Base-by-base conservation (phyloP, 768 basidiomycete species). In the Trametes punicea region DNA sequence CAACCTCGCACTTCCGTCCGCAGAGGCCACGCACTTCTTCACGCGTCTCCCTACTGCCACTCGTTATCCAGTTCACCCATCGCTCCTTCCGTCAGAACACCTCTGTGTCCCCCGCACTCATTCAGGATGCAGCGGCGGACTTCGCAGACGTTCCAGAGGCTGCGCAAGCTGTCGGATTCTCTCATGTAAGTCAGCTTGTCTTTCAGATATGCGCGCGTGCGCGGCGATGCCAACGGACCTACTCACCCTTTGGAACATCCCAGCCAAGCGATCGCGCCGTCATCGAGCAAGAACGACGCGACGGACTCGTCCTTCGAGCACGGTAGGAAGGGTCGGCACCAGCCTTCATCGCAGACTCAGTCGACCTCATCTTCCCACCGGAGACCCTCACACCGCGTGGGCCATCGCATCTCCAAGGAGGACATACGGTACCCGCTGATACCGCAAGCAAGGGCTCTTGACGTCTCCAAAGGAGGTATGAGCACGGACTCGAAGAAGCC, bases 131-230 rank as follows among this genome's bases (percentile, higher is more conserved):
- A 54, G 26, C 51, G 51, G 10, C 39, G 51, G 10, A 48, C 46
- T 1, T 52, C 51, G 18, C 45, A 58, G 41, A 58, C 45, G 20
- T 46, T 54, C 33, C 51, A 57, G 42, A 31, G 56, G 34, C 42
- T 57, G 33, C 48, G 57, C 36, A 58, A 49, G 51, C 38, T 49
- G 47, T 58, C 57, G 15, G 51, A 58, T 29, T 41, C 57, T 8
- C 25, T 53, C 30, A 52, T 44, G 57, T 58, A 10, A 48, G 57
- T 20, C 3, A 18, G 23, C 18, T 18, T n/a, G 20, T 6, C n/a
- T 4, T 16, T 25, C 26, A 11, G 3, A n/a, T n/a, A n/a, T n/a
- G 39, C 16, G 27, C n/a, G 13, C 41, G 15, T 16, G 46, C 46
- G 26, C 36, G 45, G n/a, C n/a, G n/a, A n/a, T n/a, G n/a, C n/a